Base-by-base conservation (phyloP, 2,329 filamentous ascomycete species). In the Thielaviopsis populi region DNA sequence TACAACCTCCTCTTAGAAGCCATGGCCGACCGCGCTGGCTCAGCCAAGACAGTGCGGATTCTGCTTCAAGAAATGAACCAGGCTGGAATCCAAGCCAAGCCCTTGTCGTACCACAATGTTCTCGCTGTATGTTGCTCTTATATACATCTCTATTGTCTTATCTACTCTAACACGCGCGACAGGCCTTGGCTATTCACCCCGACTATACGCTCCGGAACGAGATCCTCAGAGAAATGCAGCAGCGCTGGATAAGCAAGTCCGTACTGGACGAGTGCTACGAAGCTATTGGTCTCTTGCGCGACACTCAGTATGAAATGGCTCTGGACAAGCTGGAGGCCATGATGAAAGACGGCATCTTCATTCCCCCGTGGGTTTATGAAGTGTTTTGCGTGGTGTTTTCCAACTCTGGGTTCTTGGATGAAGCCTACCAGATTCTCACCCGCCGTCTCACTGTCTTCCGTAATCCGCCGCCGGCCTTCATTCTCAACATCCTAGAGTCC, bases 221-320 rank as follows among this genome's bases (percentile, higher is more conserved):
- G 42, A 79, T 96, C 2, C 75, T 96, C 46, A 76, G 82, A 63
- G 84, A 86, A 64, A 90, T 94, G 87, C 83, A 83, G 69, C 78
- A 83, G 64, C 79, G 83, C 67, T 95, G 90, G 88, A 71, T 72
- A 59, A 67, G 69, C 1, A 68, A 72, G 6, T 80, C 75, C 77
- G 8, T 75, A 88, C 8, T 83, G 79, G 50, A 80, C 78, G 11
- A 77, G 80, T 76, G 82, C 6, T 86, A 84, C 8, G 82, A 81
- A 71, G 82, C 88, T 69, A 75, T 89, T 10, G 90, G 89, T 0
- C 75, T 95, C 66, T 77, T 97, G 42, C 82, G 91, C 22, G 91
- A 96, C 69, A 83, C 84, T 0, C 87, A 95, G 69, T 85, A 89
- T 67, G 94, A 97, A 74, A 76, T 91, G 67, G 91, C 90, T 1